Conservation (phyloP, 2,329 filamentous ascomycete species). For the Metarhizium album region DNA sequence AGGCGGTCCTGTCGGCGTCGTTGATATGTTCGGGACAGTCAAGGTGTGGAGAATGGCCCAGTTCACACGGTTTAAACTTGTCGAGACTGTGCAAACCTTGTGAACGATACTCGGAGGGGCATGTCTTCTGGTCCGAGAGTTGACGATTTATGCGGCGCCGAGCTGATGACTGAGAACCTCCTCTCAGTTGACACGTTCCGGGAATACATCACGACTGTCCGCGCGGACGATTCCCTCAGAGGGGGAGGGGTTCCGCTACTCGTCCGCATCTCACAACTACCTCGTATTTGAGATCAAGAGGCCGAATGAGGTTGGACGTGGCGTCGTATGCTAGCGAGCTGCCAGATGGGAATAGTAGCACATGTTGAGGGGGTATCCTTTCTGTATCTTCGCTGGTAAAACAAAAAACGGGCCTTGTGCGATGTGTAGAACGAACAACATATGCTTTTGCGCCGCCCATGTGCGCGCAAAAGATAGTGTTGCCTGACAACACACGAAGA, state of each 20-base stretch:
- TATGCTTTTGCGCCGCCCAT: not conserved
- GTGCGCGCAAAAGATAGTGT: not conserved
- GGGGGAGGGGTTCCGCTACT: too few species aligned
- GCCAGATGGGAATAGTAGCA: not conserved
- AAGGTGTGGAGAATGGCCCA: not conserved
- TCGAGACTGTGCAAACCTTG: not conserved
- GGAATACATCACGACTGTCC: too few species aligned
- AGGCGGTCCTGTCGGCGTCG: not conserved
- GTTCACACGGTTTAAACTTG: not conserved
- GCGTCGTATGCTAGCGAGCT: not conserved
- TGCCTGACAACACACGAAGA: not conserved
- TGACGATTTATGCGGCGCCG: too few species aligned
- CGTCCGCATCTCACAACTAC: too few species aligned
- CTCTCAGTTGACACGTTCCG: too few species aligned
- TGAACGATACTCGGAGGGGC: too few species aligned
- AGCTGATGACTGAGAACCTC: too few species aligned
- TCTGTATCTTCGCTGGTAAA: not conserved
- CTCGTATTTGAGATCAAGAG: not conserved
- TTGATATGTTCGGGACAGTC: not conserved
- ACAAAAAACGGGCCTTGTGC: not conserved
- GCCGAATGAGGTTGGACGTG: not conserved
- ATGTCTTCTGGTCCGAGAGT: too few species aligned
- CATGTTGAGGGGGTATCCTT: constrained; percentile 4
- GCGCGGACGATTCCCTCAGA: too few species aligned
- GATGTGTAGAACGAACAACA: not conserved